Conservation (phyloP, 805 yeast species). For the Starmerella apis region DNA sequence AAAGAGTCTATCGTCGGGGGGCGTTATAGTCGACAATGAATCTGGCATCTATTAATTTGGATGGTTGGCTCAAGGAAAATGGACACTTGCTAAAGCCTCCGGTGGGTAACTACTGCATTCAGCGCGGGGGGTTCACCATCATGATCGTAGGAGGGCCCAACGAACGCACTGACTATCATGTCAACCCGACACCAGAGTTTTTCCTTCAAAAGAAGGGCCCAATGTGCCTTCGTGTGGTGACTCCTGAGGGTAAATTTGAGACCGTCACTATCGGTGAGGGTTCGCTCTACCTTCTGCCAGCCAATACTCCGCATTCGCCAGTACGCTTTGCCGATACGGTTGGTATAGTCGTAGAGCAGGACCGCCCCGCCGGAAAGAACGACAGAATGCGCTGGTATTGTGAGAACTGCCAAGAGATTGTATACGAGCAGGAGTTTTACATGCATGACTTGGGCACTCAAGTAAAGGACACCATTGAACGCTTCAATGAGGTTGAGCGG, state of each 20-base stretch:
- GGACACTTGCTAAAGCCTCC: constrained; percentile 74
- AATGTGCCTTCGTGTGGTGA: constrained; percentile 72
- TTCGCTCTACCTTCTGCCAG: constrained; percentile 78
- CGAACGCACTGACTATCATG: constrained; percentile 84
- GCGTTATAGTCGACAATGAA: constrained; percentile 3
- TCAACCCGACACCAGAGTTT: constrained; percentile 91
- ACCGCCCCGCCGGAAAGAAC: constrained; percentile 58
- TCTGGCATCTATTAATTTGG: constrained; percentile 55
- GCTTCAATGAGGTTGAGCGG: constrained; percentile 52
- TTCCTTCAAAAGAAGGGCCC: constrained; percentile 78
- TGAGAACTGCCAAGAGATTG: constrained; percentile 49
- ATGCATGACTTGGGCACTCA: constrained; percentile 81
- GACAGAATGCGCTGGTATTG: constrained; percentile 89
- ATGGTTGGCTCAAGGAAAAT: constrained; percentile 73
- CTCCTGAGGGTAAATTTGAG: constrained; percentile 53
- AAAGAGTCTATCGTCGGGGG: too few species aligned
- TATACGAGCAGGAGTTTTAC: constrained; percentile 60
- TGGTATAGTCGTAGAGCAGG: constrained; percentile 87
- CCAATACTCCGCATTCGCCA: constrained; percentile 80
- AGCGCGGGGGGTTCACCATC: constrained; percentile 83
- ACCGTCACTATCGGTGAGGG: constrained; percentile 74
- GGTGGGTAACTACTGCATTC: constrained; percentile 81
- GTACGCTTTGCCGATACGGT: constrained; percentile 76
- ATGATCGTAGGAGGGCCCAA: constrained; percentile 97
- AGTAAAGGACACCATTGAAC: constrained; percentile 68